Evolutionary conservation across 768 basidiomycete species (phyloP).

Genomic region (Vishniacozyma victoriae): DNA sequence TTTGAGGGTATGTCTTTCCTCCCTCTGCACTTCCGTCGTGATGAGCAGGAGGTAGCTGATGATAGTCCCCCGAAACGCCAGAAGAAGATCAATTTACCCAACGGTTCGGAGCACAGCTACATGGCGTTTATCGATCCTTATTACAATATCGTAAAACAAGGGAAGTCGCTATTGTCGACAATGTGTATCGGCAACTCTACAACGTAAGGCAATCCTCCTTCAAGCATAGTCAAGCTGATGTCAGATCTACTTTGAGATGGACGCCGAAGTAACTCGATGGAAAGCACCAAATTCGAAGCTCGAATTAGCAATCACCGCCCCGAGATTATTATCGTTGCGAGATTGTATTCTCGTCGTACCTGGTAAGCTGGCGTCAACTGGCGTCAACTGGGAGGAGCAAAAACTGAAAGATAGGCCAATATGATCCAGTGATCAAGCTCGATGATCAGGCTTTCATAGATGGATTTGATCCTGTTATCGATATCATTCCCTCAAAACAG

Average conservation of each 20-base stretch:
- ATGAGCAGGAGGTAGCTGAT: no score
- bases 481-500: conserved; percentile 41
- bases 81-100: conserved; percentile 44
- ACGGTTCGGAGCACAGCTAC: conserved; percentile 27
- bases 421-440: conserved; percentile 33
- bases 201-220: conserved; percentile 8
- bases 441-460: conserved; percentile 44
- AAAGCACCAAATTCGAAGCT: conserved; percentile 34
- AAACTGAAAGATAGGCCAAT: conserved; percentile 34
- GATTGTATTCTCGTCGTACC: conserved; percentile 44
- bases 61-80: conserved; percentile 36
- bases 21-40: no score
- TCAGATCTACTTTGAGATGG: conserved; percentile 39
- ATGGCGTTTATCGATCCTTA: conserved; percentile 19
- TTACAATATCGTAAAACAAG: conserved; percentile 17
- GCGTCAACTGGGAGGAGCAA: not conserved
- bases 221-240: not conserved
- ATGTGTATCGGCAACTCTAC: conserved; percentile 31
- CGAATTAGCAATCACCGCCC: conserved; percentile 33
- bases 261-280: conserved; percentile 37
- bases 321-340: conserved; percentile 31
- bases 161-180: conserved; percentile 24
- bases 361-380: conserved; percentile 17
- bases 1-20: no score
- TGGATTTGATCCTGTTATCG: conserved; percentile 30